These are phyloP conservation scores for Pichia gijzeniarum DNA, from an alignment of 805 yeast genomes.

Conservation along the genomic window DNA sequence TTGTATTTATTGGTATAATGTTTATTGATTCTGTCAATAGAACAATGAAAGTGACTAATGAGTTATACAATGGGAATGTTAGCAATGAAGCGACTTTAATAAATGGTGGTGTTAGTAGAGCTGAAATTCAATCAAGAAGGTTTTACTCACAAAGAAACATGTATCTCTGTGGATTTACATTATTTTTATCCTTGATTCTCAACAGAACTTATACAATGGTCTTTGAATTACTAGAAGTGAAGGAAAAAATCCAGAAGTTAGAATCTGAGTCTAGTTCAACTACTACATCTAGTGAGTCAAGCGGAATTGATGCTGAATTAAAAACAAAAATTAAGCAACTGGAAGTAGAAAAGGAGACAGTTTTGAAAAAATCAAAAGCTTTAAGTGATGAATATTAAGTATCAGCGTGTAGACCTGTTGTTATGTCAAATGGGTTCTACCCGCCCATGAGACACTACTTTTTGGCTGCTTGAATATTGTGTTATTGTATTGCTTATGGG, in stretches of 20 bases:
- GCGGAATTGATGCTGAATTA: constrained; percentile 24
- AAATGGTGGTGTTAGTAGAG: constrained; percentile 44
- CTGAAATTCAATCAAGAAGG: constrained; percentile 83
- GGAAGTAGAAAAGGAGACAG: constrained; percentile 55
- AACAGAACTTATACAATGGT: constrained; percentile 80
- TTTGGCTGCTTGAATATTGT: too few relatives aligned
- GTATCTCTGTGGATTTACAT: constrained; percentile 92
- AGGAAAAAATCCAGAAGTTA: constrained; percentile 39
- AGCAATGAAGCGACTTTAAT: constrained; percentile 11
- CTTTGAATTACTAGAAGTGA: constrained; percentile 60
- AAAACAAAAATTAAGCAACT: constrained; percentile 48
- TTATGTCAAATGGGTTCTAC: too few relatives aligned
- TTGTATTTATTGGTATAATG: constrained; percentile 76
- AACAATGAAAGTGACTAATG: constrained; percentile 61
- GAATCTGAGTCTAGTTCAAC: constrained; percentile 10
- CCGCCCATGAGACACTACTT: too few relatives aligned
- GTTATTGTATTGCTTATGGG: too few relatives aligned
- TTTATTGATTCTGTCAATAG: constrained; percentile 87
- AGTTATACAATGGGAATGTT: constrained; percentile 35
- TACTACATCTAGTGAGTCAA: constrained; percentile 15
- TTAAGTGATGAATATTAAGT: constrained; percentile 58
- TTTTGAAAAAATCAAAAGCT: constrained; percentile 68
- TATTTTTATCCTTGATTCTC: constrained; percentile 80
- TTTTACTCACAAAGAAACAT: constrained; percentile 95
- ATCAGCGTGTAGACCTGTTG: not conserved